Evolutionary conservation across 2,329 filamentous ascomycete genomes (phyloP), one percentile per base, ranked within the genome.

Genomic region (Aspergillus novofumigatus): DNA sequence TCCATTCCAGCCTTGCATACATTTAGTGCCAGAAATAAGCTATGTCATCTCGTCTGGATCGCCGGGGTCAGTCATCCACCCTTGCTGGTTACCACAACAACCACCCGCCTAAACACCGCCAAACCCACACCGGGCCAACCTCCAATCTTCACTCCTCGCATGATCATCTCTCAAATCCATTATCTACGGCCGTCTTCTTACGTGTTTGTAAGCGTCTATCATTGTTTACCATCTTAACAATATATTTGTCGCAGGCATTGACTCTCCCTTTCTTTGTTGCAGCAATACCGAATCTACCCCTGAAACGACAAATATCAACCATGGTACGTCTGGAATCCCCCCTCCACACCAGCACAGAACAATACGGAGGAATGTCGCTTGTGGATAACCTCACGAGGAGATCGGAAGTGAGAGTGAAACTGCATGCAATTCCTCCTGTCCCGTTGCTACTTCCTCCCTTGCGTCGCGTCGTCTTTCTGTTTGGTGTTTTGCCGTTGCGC

Each of bases 11-110:
- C 14, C 32, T 14, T 35, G 11, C 32, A 35, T 35, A 14, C 32
- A 17, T 17, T n/a, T 38, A 38, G 32, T 38, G 14, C 10, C 14
- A 17, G 14, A 38, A 17, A 38, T 38, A 38, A 38, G 32, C 32
- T 38, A 38, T 38, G 32, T 7, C 32, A 38, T 38, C 32, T 38
- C 32, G 7, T 38, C 32, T 17, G 32, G 32, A 38, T 38, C 32
- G 32, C 14, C 3, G 14, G 14, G 32, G 32, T 17, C 32, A 38
- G 14, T 17, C 32, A 38, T 38, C 32, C 32, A 38, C 8, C 26
- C 44, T 48, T 20, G 41, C 41, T 35, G 50, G 62, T 65, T 65
- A 62, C 62, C 61, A 63, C 62, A 65, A 65, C 62, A 63, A 65
- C 62, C 32, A 51, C 41, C 56, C 28, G 44, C 51, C 29, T 38